phyloP scores from a whole-genome alignment of 108 stramenopile species.

The Nitzschia sp. region DNA sequence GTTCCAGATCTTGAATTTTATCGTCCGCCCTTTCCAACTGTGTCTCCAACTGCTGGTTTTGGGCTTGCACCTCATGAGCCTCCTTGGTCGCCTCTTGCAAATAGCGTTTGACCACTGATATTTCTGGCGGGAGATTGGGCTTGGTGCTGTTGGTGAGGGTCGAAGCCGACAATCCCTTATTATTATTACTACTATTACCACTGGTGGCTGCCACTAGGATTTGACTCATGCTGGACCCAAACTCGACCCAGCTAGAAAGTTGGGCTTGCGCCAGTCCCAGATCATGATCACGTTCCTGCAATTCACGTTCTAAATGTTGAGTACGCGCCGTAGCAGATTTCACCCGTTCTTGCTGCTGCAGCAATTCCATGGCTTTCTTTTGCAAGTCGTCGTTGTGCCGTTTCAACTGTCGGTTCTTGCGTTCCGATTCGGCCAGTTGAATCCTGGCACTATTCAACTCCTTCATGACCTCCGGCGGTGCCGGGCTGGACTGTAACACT shows the following conservation, averaged over 20 bases:
- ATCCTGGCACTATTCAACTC: slow-evolving; percentile 59
- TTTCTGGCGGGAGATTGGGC: slow-evolving; percentile 47
- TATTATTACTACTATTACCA: not conserved
- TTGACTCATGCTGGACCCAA: slow-evolving; percentile 20
- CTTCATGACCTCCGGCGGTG: slow-evolving; percentile 39
- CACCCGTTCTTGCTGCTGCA: slow-evolving; percentile 53
- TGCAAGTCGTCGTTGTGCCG: slow-evolving; percentile 48
- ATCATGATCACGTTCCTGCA: slow-evolving; percentile 7
- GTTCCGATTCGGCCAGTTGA: slow-evolving; percentile 71
- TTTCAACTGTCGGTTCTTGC: slow-evolving; percentile 63
- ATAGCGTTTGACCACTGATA: slow-evolving; percentile 50
- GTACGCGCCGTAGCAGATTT: slow-evolving; percentile 36
- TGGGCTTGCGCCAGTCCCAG: slow-evolving; percentile 39
- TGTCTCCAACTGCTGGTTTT: slow-evolving; percentile 27
- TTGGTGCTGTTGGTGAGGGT: not conserved
- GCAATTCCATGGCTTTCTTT: slow-evolving; percentile 35
- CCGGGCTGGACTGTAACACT: slow-evolving; percentile 11
- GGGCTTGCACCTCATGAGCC: slow-evolving; percentile 21
- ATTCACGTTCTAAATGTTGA: slow-evolving; percentile 47
- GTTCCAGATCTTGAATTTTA: slow-evolving; percentile 37
- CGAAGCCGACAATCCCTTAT: not conserved
- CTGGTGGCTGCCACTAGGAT: not conserved
- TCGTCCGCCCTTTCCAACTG: slow-evolving; percentile 34
- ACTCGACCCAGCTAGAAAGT: slow-evolving; percentile 49
- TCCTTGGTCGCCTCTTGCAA: slow-evolving; percentile 42